Base-by-base conservation (phyloP, 257 asterid species). In the Solanum chilense region DNA sequence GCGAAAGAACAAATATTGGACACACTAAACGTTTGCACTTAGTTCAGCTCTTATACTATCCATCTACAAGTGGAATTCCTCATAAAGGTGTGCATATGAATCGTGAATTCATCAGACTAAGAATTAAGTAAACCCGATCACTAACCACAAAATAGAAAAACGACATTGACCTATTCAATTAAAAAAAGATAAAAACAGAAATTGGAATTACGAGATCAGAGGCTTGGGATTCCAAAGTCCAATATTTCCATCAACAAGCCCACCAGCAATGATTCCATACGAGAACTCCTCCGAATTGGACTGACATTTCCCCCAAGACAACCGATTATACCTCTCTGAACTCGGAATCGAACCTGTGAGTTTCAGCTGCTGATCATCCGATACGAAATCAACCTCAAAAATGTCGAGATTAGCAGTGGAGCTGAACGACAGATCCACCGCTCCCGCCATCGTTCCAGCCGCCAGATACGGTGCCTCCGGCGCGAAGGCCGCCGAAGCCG, bases 361-460 rank as follows among this genome's bases (percentile, higher is more conserved):
- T 75, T 85, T 69, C 89, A 95, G 90, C 88, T 95, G 94, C 80
- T 93, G 93, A 93, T 96, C 99, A 77, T 94, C 98, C 25, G 98
- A 93, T 27, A 89, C 95, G 83, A 97, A 97, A 90, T 97, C 98
- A 44, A 97, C 94, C 95, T 95, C 93, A 90, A 94, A 97, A 41
- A 97, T 90, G 88, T 97, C 99, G 74, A 97, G 93, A 92, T 95
- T 97, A 16, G 99, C 99, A 15, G 97, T 92, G 23, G 99, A 97
- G 87, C 99, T 97, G 92, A 97, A 97, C 75, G 94, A 95, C 91
- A 95, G 93, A 95, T 97, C 99, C 89, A 97, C 99, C 84, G 99
- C 99, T 82, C 99, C 99, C 1, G 99, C 99, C 99, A 96, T 97
- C 92, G 99, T 97, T 73, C 99, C 99, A 74, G 99, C 97, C 11